Conservation (phyloP, 139 green algal species). For the Volvox africanus region DNA sequence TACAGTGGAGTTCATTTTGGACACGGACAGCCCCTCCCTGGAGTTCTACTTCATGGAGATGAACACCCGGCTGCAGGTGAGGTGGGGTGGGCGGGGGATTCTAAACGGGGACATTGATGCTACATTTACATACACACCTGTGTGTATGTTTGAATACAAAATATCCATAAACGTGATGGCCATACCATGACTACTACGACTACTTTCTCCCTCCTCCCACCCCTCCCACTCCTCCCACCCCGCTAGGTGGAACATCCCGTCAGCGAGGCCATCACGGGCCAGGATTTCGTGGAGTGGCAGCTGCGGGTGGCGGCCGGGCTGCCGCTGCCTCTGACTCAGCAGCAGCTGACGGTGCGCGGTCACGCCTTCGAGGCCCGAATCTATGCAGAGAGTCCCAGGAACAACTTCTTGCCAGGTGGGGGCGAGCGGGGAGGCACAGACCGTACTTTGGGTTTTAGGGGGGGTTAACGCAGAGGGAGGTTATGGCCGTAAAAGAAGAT, state of each 20-base stretch:
- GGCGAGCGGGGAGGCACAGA: too few relatives aligned
- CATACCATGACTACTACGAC: too few relatives aligned
- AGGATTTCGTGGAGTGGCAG: constrained; percentile 94
- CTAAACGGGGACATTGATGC: background rate
- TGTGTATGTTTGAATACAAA: background rate
- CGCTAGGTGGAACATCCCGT: constrained; percentile 90
- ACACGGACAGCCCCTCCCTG: constrained; percentile 63
- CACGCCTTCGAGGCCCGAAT: constrained; percentile 92
- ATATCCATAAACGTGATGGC: background rate
- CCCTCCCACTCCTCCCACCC: background rate
- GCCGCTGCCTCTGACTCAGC: constrained; percentile 60
- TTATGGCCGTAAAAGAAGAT: too few relatives aligned
- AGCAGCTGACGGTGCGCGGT: constrained; percentile 58
- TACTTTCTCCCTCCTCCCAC: background rate
- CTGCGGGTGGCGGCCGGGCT: constrained; percentile 84
- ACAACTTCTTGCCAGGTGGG: constrained; percentile 79
- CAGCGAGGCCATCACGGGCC: constrained; percentile 82
- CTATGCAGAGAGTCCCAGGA: constrained; percentile 88
- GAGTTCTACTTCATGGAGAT: constrained; percentile 98
- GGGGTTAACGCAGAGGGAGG: background rate
- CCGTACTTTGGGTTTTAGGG: background rate
- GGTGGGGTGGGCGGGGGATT: background rate
- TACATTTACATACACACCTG: constrained; percentile 75
- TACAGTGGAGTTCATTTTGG: constrained; percentile 98
- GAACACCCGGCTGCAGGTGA: constrained; percentile 95